Evolutionary conservation across 140 eudicot species (phyloP).

Genomic region (Flaveria floridana): DNA sequence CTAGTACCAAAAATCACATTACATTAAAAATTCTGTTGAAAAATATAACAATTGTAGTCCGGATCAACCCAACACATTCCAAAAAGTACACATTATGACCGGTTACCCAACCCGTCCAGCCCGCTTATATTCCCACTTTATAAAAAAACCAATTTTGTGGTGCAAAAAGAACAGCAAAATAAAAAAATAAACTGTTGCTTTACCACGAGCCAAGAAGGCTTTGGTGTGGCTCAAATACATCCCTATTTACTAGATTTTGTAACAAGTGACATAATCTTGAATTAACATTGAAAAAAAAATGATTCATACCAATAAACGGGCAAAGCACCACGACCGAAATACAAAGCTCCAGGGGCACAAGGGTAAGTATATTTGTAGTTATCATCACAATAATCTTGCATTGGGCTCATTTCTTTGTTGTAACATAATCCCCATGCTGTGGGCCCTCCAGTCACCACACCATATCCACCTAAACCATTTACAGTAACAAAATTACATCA

Average conservation of each 20-base stretch:
- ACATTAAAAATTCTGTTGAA: background rate
- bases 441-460: constrained; percentile 97
- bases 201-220: no score
- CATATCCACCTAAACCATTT: constrained; percentile 72
- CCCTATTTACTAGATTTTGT: background rate
- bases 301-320: constrained; percentile 71
- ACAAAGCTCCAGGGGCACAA: constrained; percentile 80
- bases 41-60: background rate
- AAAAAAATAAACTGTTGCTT: no score
- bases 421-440: constrained; percentile 90
- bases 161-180: background rate
- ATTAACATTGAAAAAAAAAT: background rate
- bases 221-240: background rate
- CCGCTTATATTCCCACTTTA: background rate
- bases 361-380: constrained; percentile 72
- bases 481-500: background rate
- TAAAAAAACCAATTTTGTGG: background rate
- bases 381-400: constrained; percentile 75
- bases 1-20: background rate
- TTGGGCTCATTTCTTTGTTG: constrained; percentile 87
- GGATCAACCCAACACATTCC: background rate
- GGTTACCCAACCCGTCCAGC: background rate
- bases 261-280: background rate
- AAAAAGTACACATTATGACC: background rate
- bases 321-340: constrained; percentile 92